Percentiles rank a stretch among this genome's conserved stretches.
phyloP scores from a whole-genome alignment of 768 basidiomycete species.

The Pulveroboletus sp. region DNA sequence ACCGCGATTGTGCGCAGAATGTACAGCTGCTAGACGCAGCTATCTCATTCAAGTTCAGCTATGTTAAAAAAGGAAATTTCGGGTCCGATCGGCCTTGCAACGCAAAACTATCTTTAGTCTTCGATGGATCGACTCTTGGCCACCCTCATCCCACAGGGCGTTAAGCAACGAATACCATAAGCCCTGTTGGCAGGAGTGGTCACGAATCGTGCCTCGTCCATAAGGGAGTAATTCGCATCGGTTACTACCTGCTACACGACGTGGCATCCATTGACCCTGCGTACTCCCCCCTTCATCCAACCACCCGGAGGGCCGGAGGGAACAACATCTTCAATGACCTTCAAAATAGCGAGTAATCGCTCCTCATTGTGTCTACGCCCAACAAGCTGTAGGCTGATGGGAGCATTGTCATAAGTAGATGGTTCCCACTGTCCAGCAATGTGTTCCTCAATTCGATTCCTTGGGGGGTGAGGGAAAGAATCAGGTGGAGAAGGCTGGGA shows the following conservation, averaged over 20 bases:
- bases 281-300: constrained; percentile 1
- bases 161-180: not conserved
- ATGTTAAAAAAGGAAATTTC: too few species aligned
- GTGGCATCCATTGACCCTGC: constrained; percentile 11
- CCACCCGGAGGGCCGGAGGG: constrained; percentile 15
- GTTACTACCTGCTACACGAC: not conserved
- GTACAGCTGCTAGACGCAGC: not conserved
- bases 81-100: not conserved
- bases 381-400: constrained; percentile 46
- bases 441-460: constrained; percentile 36
- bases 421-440: constrained; percentile 41
- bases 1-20: not conserved
- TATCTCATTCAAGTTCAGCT: too few species aligned
- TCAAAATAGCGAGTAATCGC: constrained; percentile 42
- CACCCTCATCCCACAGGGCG: constrained; percentile 12
- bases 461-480: constrained; percentile 21
- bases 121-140: too few species aligned
- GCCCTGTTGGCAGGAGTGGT: constrained; percentile 9
- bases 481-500: constrained; percentile 12
- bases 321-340: constrained; percentile 34
- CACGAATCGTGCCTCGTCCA: constrained; percentile 13
- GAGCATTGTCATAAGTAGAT: constrained; percentile 39
- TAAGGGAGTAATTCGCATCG: not conserved
- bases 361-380: constrained; percentile 51
- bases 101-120: too few species aligned